phyloP scores from a whole-genome alignment of 768 basidiomycete species.

The Suillus sp. region DNA sequence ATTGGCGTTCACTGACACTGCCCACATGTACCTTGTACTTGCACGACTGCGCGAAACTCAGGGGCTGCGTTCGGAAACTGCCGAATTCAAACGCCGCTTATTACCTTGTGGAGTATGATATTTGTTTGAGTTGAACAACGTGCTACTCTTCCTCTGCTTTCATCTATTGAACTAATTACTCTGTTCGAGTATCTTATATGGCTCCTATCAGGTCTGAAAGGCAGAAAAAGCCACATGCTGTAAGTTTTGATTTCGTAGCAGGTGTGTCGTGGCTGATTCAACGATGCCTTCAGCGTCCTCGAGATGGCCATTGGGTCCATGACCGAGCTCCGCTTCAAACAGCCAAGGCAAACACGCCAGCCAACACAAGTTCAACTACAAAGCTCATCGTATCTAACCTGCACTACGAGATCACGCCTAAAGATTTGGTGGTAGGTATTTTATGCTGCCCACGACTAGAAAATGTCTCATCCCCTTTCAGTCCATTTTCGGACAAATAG shows the following conservation, averaged over 20 bases:
- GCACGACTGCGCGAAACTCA: background rate
- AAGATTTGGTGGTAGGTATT: conserved; percentile 81
- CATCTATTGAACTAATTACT: background rate
- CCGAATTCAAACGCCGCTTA: conserved; percentile 11
- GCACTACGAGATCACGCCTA: conserved; percentile 89
- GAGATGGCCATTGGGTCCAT: conserved; percentile 72
- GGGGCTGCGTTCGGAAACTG: conserved; percentile 3
- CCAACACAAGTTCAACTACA: conserved; percentile 38
- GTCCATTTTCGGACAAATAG: conserved; percentile 91
- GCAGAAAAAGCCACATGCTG: conserved; percentile 47
- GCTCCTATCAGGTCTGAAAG: conserved; percentile 30
- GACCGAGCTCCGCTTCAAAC: conserved; percentile 62
- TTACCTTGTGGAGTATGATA: background rate
- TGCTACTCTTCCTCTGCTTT: background rate
- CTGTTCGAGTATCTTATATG: conserved; percentile 20
- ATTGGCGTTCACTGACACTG: background rate
- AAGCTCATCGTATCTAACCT: conserved; percentile 82
- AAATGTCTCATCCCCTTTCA: conserved; percentile 31
- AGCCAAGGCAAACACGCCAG: conserved; percentile 27
- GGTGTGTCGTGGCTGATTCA: conserved; percentile 8
- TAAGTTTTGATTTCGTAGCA: conserved; percentile 22
- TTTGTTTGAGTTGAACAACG: conserved; percentile 4
- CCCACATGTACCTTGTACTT: background rate
- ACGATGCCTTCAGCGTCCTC: conserved; percentile 53
- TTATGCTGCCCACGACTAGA: conserved; percentile 6